phyloP scores from a whole-genome alignment of 1,139 yeast species.

The Pichia sp. region DNA sequence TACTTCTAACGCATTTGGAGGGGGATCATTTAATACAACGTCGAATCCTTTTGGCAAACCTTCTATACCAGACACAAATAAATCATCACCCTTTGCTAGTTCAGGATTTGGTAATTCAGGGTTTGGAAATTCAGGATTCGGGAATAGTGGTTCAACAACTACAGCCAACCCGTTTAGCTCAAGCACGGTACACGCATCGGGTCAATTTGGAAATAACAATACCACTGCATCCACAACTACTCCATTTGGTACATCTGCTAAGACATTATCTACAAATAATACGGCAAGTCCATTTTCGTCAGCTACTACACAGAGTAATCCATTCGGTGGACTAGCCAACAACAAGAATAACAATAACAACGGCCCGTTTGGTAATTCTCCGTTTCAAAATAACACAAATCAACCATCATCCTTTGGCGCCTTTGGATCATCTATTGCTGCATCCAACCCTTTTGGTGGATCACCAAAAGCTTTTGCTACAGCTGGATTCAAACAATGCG shows the following conservation, averaged over 20 bases:
- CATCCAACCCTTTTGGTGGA: constrained; percentile 11
- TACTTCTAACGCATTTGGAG: not conserved
- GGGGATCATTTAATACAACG: not conserved
- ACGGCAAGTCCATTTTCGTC: not conserved
- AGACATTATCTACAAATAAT: not conserved
- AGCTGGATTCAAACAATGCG: constrained; percentile 12
- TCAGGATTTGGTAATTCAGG: constrained; percentile 12
- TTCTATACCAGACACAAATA: not conserved
- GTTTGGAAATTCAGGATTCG: constrained; percentile 13
- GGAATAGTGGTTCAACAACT: constrained; percentile 12
- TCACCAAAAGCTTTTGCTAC: not conserved
- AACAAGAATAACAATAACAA: not conserved
- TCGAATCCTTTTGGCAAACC: constrained; percentile 16
- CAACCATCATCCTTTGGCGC: not conserved
- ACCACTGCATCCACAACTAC: not conserved
- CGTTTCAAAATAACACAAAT: not conserved
- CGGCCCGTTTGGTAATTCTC: not conserved
- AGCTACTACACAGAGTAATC: not conserved
- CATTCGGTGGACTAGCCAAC: not conserved
- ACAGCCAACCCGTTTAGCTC: constrained; percentile 8
- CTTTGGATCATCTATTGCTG: not conserved
- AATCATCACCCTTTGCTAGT: constrained; percentile 10
- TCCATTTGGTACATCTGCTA: not conserved
- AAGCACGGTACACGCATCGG: not conserved
- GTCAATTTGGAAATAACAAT: constrained; percentile 3